phyloP scores from a whole-genome alignment of 2,329 filamentous ascomycete species.

The Diaporthe ilicicola region DNA sequence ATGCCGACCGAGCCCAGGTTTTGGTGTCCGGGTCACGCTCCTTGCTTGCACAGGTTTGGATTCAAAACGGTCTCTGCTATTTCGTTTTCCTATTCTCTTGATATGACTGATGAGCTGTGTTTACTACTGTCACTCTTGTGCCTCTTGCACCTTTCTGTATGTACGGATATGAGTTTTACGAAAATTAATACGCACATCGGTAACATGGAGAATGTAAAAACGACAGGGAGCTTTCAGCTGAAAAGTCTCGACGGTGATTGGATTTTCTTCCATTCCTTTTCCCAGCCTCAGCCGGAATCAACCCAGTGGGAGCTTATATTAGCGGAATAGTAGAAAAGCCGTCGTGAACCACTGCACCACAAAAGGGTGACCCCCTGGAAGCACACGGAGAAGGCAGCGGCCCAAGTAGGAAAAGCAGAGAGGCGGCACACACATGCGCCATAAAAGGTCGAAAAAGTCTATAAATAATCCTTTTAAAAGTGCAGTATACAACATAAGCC shows the following conservation, averaged over 20 bases:
- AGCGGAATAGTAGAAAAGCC: too few species aligned
- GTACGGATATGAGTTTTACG: neutral
- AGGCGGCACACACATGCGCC: too few species aligned
- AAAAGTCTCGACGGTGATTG: neutral
- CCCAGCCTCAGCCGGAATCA: too few species aligned
- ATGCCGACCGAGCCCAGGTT: neutral
- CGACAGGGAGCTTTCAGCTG: neutral
- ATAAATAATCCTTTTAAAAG: too few species aligned
- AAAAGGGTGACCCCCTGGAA: too few species aligned
- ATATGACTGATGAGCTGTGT: neutral
- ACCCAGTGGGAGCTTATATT: too few species aligned
- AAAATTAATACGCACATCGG: neutral
- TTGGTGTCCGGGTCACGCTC: constrained; percentile 4
- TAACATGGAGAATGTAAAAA: neutral
- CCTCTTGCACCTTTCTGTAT: neutral
- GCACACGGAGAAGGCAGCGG: too few species aligned
- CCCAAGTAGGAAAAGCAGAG: too few species aligned
- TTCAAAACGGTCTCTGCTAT: neutral
- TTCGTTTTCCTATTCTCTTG: neutral
- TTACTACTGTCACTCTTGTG: neutral
- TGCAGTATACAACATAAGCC: too few species aligned
- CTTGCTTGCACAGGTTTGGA: neutral
- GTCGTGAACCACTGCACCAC: too few species aligned
- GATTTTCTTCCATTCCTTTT: too few species aligned
- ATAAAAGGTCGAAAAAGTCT: too few species aligned